Percentiles rank a stretch among this genome's conserved stretches.
Evolutionary conservation across 2,329 filamentous ascomycete genomes (phyloP).

Genomic region (Calonectria pseudoturangicola): DNA sequence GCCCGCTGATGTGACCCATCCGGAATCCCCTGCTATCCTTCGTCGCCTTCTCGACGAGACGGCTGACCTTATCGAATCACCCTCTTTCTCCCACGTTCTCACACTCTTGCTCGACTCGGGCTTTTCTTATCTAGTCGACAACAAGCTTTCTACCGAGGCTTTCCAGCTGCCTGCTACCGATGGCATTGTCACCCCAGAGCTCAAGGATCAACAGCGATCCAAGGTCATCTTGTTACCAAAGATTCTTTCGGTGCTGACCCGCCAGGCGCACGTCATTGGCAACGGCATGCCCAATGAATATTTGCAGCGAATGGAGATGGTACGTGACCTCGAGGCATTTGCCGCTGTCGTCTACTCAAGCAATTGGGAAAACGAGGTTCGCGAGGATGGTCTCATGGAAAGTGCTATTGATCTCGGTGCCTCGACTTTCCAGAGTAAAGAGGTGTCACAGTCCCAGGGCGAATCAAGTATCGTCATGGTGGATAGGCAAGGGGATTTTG

Average conservation of each 20-base stretch:
- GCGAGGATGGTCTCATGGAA: conserved; percentile 66
- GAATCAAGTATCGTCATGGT: conserved; percentile 75
- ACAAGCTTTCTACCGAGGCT: conserved; percentile 85
- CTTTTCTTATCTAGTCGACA: conserved; percentile 89
- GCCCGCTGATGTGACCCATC: conserved; percentile 56
- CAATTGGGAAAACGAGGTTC: conserved; percentile 84
- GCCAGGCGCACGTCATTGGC: conserved; percentile 93
- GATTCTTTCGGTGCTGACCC: conserved; percentile 90
- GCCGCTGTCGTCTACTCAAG: conserved; percentile 91
- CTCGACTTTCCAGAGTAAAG: conserved; percentile 42
- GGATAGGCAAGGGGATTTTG: conserved; percentile 72
- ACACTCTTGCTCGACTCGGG: conserved; percentile 90
- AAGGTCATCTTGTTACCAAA: conserved; percentile 86
- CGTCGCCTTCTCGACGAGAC: conserved; percentile 95
- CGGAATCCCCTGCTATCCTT: conserved; percentile 75
- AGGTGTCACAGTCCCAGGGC: conserved; percentile 48
- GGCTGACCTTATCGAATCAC: conserved; percentile 95
- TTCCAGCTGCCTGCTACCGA: conserved; percentile 75
- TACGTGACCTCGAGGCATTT: conserved; percentile 87
- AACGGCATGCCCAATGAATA: conserved; percentile 84
- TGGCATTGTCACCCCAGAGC: conserved; percentile 66
- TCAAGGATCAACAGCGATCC: conserved; percentile 71
- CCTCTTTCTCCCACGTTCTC: conserved; percentile 90
- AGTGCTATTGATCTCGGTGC: conserved; percentile 60
- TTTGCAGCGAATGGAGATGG: conserved; percentile 83